A percentile compares a stretch with the other conserved stretches of the same genome.
Evolutionary conservation across 2,329 filamentous ascomycete genomes (phyloP).

Genomic region (Alternaria hordeiaustralica): DNA sequence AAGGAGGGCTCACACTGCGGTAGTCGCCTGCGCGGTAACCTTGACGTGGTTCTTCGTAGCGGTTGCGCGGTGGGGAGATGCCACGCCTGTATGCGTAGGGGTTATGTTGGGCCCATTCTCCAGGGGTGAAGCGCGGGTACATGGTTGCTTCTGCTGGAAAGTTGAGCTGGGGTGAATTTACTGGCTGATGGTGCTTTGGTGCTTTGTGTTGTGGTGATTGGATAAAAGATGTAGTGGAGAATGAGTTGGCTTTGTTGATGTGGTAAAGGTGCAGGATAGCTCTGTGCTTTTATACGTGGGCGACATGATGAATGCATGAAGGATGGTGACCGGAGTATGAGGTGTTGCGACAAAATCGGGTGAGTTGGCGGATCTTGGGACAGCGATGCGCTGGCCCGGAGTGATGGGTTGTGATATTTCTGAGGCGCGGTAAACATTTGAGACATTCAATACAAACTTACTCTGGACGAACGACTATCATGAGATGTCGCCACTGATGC

Average conservation of each 20-base stretch:
- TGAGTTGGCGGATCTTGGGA: background rate
- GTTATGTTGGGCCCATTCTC: background rate
- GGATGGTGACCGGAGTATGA: background rate
- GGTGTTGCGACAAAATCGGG: background rate
- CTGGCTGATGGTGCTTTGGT: background rate
- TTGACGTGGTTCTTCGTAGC: background rate
- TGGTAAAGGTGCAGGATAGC: background rate
- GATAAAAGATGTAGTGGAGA: background rate
- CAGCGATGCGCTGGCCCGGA: background rate
- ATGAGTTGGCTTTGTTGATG: background rate
- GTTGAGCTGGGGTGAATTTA: background rate
- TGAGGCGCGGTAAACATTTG: background rate
- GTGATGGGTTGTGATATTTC: background rate
- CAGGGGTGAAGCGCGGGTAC: background rate
- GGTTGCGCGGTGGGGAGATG: background rate
- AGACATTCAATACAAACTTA: background rate
- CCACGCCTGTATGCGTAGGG: background rate
- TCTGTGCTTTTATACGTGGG: background rate
- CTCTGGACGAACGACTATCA: background rate
- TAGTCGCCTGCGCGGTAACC: background rate
- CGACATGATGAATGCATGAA: background rate
- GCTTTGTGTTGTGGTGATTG: accelerated
- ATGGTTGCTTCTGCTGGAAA: background rate
- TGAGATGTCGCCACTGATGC: too few species aligned
- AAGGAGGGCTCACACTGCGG: background rate